Percentiles rank a stretch among this genome's conserved stretches.
Evolutionary conservation across 306 rosid species (phyloP).

Genomic region (Herpetospermum pedunculosum): DNA sequence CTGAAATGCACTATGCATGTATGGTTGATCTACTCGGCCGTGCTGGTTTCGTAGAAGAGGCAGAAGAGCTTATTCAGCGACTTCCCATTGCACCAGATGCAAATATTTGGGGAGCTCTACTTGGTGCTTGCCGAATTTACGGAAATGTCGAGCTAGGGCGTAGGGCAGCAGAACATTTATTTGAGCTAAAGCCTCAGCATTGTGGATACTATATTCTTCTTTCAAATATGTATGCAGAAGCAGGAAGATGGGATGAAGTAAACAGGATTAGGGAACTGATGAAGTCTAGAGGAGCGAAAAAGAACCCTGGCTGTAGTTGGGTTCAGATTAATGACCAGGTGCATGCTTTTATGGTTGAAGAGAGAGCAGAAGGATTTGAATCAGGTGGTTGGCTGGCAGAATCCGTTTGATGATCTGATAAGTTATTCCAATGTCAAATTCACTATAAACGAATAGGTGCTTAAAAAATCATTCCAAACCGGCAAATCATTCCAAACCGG

Average conservation of each 20-base stretch:
- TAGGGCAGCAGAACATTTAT: constrained; percentile 73
- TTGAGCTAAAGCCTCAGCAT: constrained; percentile 57
- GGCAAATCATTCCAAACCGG: too few relatives aligned
- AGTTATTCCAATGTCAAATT: neutral
- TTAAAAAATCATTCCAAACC: too few relatives aligned
- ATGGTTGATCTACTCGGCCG: constrained; percentile 88
- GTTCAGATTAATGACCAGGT: constrained; percentile 45
- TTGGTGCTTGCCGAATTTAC: constrained; percentile 77
- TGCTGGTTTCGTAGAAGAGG: constrained; percentile 69
- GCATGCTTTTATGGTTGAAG: constrained; percentile 58
- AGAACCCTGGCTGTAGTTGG: constrained; percentile 78
- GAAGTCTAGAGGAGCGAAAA: constrained; percentile 65
- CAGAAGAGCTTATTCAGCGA: constrained; percentile 45
- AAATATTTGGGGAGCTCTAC: constrained; percentile 81
- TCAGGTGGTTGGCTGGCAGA: constrained; percentile 27
- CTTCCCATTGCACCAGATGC: constrained; percentile 55
- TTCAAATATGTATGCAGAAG: constrained; percentile 85
- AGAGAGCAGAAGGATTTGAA: constrained; percentile 37
- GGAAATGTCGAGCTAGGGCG: constrained; percentile 59
- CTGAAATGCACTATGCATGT: constrained; percentile 70
- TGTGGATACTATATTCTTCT: constrained; percentile 78
- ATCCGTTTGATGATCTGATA: constrained; percentile 14
- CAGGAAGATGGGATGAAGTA: constrained; percentile 86
- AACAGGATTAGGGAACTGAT: constrained; percentile 62
- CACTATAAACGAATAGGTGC: too few relatives aligned